A percentile compares a stretch with the other conserved stretches of the same genome.
phyloP scores from a whole-genome alignment of 2,329 filamentous ascomycete genomes.

The Lachnum nothofagi region DNA sequence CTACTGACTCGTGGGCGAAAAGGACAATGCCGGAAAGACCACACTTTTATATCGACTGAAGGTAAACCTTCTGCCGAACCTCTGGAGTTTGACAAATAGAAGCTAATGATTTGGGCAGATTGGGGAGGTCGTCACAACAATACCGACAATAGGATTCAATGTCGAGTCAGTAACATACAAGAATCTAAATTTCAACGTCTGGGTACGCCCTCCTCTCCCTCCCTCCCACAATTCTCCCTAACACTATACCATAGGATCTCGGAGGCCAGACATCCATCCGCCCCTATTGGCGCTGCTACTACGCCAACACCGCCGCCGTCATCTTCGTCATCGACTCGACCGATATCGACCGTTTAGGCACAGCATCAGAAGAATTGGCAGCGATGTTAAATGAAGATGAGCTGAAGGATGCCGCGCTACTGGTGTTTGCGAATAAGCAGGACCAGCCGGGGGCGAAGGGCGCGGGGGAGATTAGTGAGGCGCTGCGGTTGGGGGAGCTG shows the following conservation, averaged over 20 bases:
- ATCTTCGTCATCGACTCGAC: slow-evolving; percentile 98
- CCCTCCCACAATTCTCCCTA: not conserved
- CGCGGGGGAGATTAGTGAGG: slow-evolving; percentile 93
- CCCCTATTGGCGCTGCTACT: slow-evolving; percentile 99
- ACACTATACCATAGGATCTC: slow-evolving; percentile 54
- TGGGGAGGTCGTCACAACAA: slow-evolving; percentile 96
- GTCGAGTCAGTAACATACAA: slow-evolving; percentile 98
- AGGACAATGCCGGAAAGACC: slow-evolving; percentile 99
- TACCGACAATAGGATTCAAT: slow-evolving; percentile 98
- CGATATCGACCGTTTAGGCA: slow-evolving; percentile 90
- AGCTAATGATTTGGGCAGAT: slow-evolving; percentile 54
- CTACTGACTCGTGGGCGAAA: slow-evolving; percentile 13
- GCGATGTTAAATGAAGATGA: slow-evolving; percentile 98
- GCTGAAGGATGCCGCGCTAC: slow-evolving; percentile 80
- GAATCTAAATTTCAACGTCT: slow-evolving; percentile 98
- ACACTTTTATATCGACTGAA: slow-evolving; percentile 94
- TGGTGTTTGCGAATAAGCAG: slow-evolving; percentile 99
- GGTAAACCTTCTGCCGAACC: slow-evolving; percentile 46
- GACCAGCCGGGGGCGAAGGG: slow-evolving; percentile 96
- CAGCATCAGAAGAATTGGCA: slow-evolving; percentile 83
- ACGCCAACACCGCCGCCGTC: slow-evolving; percentile 95
- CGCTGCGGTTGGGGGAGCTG: slow-evolving; percentile 80
- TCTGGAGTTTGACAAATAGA: not conserved
- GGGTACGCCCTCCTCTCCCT: slow-evolving; percentile 54
- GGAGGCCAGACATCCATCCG: slow-evolving; percentile 98